These are phyloP conservation scores for Rachicladosporium sp. DNA, from an alignment of 2,329 filamentous ascomycete genomes.

Conservation along the genomic window DNA sequence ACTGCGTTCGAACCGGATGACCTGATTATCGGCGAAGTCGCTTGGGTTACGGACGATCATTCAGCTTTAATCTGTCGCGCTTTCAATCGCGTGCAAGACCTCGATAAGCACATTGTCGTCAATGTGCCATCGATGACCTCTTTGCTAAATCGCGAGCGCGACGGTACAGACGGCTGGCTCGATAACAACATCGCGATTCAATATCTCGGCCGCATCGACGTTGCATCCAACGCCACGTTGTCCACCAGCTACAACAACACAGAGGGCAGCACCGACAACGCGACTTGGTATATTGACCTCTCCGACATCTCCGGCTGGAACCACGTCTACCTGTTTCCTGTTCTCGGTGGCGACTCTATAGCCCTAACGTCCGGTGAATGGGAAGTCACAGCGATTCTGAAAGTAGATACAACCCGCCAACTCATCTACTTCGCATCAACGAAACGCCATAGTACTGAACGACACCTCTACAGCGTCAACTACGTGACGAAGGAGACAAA, in stretches of 20 bases:
- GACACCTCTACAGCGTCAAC: slow-evolving; percentile 55
- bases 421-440: slow-evolving; percentile 55
- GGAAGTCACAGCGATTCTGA: slow-evolving; percentile 49
- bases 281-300: slow-evolving; percentile 51
- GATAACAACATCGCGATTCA: slow-evolving; percentile 46
- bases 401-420: slow-evolving; percentile 44
- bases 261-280: slow-evolving; percentile 21
- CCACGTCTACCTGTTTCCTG: slow-evolving; percentile 53
- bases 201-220: slow-evolving; percentile 38
- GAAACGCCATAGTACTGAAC: slow-evolving; percentile 52
- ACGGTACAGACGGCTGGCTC: slow-evolving; percentile 50
- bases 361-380: slow-evolving; percentile 53
- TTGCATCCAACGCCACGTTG: too few species aligned
- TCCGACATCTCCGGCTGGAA: slow-evolving; percentile 54
- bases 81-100: slow-evolving; percentile 57
- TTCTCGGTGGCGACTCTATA: slow-evolving; percentile 40
- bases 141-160: slow-evolving; percentile 41
- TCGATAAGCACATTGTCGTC: slow-evolving; percentile 50
- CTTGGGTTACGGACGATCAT: slow-evolving; percentile 53
- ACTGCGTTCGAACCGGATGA: slow-evolving; percentile 49
- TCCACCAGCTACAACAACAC: slow-evolving; percentile 18
- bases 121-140: slow-evolving; percentile 38
- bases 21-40: slow-evolving; percentile 54
- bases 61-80: slow-evolving; percentile 51
- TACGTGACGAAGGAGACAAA: slow-evolving; percentile 43